A percentile compares a stretch with the other conserved stretches of the same genome.
Evolutionary conservation across 169 alveolate species (phyloP).

Genomic region (Ichthyophthirius multifiliis): DNA sequence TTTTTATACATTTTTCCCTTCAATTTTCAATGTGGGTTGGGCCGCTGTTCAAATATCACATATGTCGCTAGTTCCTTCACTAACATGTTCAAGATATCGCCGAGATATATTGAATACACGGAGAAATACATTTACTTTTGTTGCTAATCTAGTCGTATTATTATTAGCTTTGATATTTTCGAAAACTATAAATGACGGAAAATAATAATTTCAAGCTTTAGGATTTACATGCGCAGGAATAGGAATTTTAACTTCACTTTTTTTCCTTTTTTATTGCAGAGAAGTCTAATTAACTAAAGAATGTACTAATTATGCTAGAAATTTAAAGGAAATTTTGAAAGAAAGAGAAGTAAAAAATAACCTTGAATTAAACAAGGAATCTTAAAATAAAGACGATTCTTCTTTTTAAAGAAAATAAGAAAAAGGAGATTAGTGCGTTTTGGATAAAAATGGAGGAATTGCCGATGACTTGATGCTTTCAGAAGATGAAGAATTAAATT

Average conservation of each 20-base stretch:
- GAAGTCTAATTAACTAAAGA: background rate
- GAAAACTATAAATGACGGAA: background rate
- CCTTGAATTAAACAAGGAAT: no score
- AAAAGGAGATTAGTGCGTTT: no score
- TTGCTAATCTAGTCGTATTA: conserved; percentile 47
- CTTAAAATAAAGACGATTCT: no score
- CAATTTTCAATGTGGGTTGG: conserved; percentile 75
- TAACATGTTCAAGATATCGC: conserved; percentile 43
- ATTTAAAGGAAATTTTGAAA: background rate
- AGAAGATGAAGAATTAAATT: background rate
- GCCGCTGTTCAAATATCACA: conserved; percentile 74
- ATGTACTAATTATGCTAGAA: background rate
- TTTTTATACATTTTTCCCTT: conserved; percentile 56
- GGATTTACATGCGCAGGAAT: background rate
- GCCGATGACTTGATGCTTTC: no score
- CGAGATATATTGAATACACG: conserved; percentile 52
- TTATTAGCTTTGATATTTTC: conserved; percentile 32
- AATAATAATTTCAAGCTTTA: conserved; percentile 34
- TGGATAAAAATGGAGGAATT: no score
- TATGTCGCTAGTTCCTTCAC: conserved; percentile 71
- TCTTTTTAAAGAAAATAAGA: no score
- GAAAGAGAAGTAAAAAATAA: background rate
- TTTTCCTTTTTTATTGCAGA: background rate
- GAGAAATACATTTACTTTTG: conserved; percentile 60
- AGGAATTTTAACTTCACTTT: background rate